Conservation (phyloP, 179 eudicot species). For the Patellifolia procumbens region DNA sequence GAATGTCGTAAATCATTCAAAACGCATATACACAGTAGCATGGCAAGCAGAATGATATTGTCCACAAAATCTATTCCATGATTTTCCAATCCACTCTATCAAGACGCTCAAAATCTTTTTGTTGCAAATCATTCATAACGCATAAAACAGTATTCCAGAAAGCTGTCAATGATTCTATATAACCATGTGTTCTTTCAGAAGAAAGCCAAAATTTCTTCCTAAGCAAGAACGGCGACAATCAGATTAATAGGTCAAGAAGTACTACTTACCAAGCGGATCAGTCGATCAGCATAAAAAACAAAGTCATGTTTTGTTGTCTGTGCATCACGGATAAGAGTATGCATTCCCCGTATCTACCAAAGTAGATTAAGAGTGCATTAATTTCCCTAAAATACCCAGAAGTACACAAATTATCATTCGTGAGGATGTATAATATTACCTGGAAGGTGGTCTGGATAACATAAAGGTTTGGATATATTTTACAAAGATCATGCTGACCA, state of each 20-base stretch:
- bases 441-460: conserved; percentile 93
- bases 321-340: conserved; percentile 92
- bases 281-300: conserved; percentile 90
- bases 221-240: conserved; percentile 1
- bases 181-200: not conserved
- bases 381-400: conserved; percentile 14
- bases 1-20: no score
- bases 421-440: conserved; percentile 41
- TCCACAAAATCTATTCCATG: not conserved
- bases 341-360: conserved; percentile 91
- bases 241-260: conserved; percentile 7
- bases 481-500: conserved; percentile 92
- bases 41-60: not conserved
- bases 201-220: not conserved
- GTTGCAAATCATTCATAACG: not conserved
- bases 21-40: no score
- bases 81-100: not conserved
- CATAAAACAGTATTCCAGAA: not conserved
- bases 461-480: conserved; percentile 84
- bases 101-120: not conserved
- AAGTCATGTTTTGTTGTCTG: conserved; percentile 91
- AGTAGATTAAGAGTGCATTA: conserved; percentile 12
- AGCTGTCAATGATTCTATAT: not conserved
- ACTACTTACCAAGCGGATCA: conserved; percentile 81
- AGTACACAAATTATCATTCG: not conserved